Evolutionary conservation across 805 yeast species (phyloP).

Genomic region (Nakazawaea populi): DNA sequence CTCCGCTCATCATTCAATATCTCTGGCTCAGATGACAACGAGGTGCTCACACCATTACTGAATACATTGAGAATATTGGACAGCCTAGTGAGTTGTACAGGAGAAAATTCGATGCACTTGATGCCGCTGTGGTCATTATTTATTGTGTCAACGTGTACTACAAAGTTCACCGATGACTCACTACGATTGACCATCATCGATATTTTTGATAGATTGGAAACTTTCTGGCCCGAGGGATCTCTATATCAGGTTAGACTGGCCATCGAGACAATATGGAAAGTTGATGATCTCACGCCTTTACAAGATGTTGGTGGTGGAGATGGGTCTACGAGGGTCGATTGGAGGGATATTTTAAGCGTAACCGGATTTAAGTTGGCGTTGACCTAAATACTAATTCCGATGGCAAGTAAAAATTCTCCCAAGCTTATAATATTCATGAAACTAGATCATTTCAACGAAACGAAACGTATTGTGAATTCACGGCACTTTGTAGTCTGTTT

Average conservation of each 20-base stretch:
- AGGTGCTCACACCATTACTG: background rate
- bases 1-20: constrained; percentile 11
- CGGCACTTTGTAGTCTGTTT: too few relatives aligned
- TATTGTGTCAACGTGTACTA: constrained; percentile 17
- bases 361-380: constrained; percentile 20
- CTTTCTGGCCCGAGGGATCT: constrained; percentile 23
- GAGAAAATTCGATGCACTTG: constrained; percentile 4
- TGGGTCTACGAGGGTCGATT: constrained; percentile 14
- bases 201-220: constrained; percentile 15
- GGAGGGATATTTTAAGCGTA: constrained; percentile 22
- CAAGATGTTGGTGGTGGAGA: too few relatives aligned
- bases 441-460: too few relatives aligned
- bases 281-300: constrained; percentile 14
- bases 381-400: constrained; percentile 11
- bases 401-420: too few relatives aligned
- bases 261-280: constrained; percentile 24
- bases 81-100: constrained; percentile 5
- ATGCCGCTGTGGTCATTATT: constrained; percentile 26
- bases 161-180: constrained; percentile 13
- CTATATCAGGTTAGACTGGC: constrained; percentile 17
- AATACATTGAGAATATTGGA: background rate
- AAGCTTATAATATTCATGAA: too few relatives aligned
- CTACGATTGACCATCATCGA: constrained; percentile 15
- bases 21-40: background rate
- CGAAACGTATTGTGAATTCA: too few relatives aligned